Evolutionary conservation across 306 rosid species (phyloP), one percentile per base, ranked within the genome.

Genomic region (Prunus mume): DNA sequence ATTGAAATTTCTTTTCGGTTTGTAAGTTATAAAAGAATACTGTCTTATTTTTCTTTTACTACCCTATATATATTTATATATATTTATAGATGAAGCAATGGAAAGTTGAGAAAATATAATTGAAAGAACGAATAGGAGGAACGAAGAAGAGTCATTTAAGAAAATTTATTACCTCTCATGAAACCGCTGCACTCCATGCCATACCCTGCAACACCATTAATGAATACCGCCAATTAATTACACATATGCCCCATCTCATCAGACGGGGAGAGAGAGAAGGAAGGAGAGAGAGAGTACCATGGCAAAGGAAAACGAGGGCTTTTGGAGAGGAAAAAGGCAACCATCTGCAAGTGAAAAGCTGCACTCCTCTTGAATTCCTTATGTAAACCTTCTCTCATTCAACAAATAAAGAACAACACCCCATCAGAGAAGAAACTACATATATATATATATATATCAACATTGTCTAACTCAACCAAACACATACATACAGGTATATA

Each of bases 141-240:
- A 7, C 32, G 25, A 52, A 7, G 27, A 14, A 0, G 76, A 80
- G 78, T 46, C 9, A 65, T 24, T 55, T 30, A 73, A 70, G 68
- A 72, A 51, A 76, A 91, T 85, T 87, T 72, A 85, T 83, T 86
- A 95, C 99, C 99, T 89, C 85, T 90, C 97, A 95, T 95, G 92
- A 90, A 95, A 32, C 89, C 72, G 75, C 97, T 85, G 90, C 97
- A 95, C 77, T 95, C 99, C 96, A 89, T 88, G 77, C 97, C 99
- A 72, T 95, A 95, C 7, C 97, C 99, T 95, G 90, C 88, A 79
- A 83, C 76, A 14, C 55, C 83, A 75, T 63, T 27, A 43, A 77
- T 54, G 77, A 76, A 80, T 56, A 24, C 20, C 17, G n/a, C 24
- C n/a, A 47, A 46, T 77, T 63, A 4, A 76, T 57, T 73, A 32